Percentiles rank a stretch among this genome's conserved stretches.
Conservation (phyloP, 2,329 filamentous ascomycete species). For the Zarea fungicola region DNA sequence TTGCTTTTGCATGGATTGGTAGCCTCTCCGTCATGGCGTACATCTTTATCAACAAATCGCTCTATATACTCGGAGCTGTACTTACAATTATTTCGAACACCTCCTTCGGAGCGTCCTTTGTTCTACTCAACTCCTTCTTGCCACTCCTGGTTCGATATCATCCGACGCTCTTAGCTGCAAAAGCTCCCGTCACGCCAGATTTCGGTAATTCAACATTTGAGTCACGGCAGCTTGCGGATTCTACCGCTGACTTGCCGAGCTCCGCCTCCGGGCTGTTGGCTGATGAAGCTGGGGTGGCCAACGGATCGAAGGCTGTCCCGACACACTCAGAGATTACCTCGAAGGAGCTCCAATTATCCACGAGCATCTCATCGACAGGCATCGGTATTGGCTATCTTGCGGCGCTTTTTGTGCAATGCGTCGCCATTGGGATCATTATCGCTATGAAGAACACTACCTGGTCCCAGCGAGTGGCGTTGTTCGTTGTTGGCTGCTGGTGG, state of each 20-base stretch:
- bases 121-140: slow-evolving; percentile 90
- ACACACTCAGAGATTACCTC: slow-evolving; percentile 50
- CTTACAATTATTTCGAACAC: slow-evolving; percentile 89
- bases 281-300: slow-evolving; percentile 23
- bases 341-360: slow-evolving; percentile 73
- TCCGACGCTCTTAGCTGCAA: slow-evolving; percentile 42
- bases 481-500: slow-evolving; percentile 90
- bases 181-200: slow-evolving; percentile 24
- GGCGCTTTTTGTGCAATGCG: slow-evolving; percentile 75
- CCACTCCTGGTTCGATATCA: slow-evolving; percentile 87
- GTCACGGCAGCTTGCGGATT: slow-evolving; percentile 30
- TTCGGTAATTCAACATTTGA: slow-evolving; percentile 28
- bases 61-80: slow-evolving; percentile 76
- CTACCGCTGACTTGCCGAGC: slow-evolving; percentile 29
- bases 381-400: slow-evolving; percentile 93
- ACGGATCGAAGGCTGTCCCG: slow-evolving; percentile 30
- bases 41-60: slow-evolving; percentile 66
- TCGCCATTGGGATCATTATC: slow-evolving; percentile 73
- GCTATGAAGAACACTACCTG: slow-evolving; percentile 71
- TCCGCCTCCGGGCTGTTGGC: slow-evolving; percentile 45
- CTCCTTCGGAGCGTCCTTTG: slow-evolving; percentile 91
- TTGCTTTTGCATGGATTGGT: slow-evolving; percentile 79
- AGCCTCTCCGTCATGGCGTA: slow-evolving; percentile 84
- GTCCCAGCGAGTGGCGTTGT: slow-evolving; percentile 80
- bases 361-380: slow-evolving; percentile 84